A percentile compares a stretch with the other conserved stretches of the same genome.
These are phyloP conservation scores for Termitomyces sp. DNA, from an alignment of 768 basidiomycete species.

Conservation along the genomic window DNA sequence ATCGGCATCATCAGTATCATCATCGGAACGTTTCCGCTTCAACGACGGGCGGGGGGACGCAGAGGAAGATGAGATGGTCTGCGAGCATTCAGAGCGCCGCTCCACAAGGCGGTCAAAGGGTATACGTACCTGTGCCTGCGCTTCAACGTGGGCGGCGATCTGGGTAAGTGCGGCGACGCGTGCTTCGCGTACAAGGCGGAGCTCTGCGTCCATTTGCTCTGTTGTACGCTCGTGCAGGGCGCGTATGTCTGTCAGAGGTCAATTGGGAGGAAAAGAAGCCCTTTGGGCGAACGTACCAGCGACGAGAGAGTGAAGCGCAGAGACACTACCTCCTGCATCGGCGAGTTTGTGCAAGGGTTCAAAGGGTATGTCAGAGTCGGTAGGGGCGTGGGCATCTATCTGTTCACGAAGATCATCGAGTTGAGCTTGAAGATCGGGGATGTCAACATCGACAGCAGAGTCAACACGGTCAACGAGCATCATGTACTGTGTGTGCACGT, in stretches of 20 bases:
- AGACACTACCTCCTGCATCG: conserved; percentile 27
- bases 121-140: conserved; percentile 28
- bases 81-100: conserved; percentile 19
- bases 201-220: conserved; percentile 41
- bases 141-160: conserved; percentile 26
- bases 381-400: conserved; percentile 13
- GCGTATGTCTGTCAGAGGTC: conserved; percentile 37
- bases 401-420: conserved; percentile 34
- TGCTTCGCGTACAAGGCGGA: conserved; percentile 38
- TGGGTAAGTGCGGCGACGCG: conserved; percentile 33
- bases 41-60: conserved; percentile 24
- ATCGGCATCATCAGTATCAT: conserved; percentile 27
- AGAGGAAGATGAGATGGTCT: conserved; percentile 21
- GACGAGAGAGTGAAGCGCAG: conserved; percentile 34
- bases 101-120: conserved; percentile 5
- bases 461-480: conserved; percentile 33
- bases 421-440: conserved; percentile 31
- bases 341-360: conserved; percentile 18
- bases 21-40: conserved; percentile 57
- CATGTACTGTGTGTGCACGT: conserved; percentile 32
- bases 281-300: conserved; percentile 31
- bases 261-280: conserved; percentile 3
- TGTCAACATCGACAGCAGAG: conserved; percentile 23
- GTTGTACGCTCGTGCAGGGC: conserved; percentile 37
- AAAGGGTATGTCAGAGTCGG: neutral